These are phyloP conservation scores for Mesembryanthemum crystallinum DNA, from an alignment of 148 eudicot genomes.

Conservation along the genomic window DNA sequence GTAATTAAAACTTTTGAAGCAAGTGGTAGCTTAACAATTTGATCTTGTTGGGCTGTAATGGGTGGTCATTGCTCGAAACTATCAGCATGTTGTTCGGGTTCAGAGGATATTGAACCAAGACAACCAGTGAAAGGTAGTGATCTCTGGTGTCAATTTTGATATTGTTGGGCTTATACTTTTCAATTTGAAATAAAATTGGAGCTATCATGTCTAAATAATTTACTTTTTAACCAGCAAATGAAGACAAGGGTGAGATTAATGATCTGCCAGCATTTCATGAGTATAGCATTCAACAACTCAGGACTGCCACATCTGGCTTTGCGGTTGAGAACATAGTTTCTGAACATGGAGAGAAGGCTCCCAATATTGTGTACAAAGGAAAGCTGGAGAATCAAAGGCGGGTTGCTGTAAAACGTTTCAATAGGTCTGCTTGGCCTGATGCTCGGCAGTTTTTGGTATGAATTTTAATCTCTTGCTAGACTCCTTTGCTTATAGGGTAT, in stretches of 20 bases:
- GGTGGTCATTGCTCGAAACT: slow-evolving; percentile 60
- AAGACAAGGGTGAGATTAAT: slow-evolving; percentile 49
- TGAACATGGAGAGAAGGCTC: slow-evolving; percentile 97
- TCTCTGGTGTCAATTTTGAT: neutral
- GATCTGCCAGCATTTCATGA: slow-evolving; percentile 66
- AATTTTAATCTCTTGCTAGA: neutral
- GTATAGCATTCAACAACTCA: slow-evolving; percentile 69
- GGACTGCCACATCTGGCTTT: slow-evolving; percentile 83
- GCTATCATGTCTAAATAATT: neutral
- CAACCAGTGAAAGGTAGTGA: slow-evolving; percentile 45
- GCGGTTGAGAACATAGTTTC: slow-evolving; percentile 93
- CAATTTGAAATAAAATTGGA: slow-evolving; percentile 17
- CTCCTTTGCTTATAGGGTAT: neutral
- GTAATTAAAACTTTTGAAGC: slow-evolving; percentile 21
- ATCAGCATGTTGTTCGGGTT: slow-evolving; percentile 53
- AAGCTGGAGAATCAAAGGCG: slow-evolving; percentile 79
- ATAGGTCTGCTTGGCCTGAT: slow-evolving; percentile 97
- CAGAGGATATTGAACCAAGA: slow-evolving; percentile 40
- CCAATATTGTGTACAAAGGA: slow-evolving; percentile 88
- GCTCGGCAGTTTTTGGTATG: slow-evolving; percentile 79
- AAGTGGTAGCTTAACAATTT: slow-evolving; percentile 11
- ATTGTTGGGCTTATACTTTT: neutral
- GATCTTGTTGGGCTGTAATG: slow-evolving; percentile 40
- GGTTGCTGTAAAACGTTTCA: slow-evolving; percentile 89
- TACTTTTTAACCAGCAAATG: slow-evolving; percentile 43